Conservation (phyloP, 441 rosid species). For the Aquilaria agallochum region DNA sequence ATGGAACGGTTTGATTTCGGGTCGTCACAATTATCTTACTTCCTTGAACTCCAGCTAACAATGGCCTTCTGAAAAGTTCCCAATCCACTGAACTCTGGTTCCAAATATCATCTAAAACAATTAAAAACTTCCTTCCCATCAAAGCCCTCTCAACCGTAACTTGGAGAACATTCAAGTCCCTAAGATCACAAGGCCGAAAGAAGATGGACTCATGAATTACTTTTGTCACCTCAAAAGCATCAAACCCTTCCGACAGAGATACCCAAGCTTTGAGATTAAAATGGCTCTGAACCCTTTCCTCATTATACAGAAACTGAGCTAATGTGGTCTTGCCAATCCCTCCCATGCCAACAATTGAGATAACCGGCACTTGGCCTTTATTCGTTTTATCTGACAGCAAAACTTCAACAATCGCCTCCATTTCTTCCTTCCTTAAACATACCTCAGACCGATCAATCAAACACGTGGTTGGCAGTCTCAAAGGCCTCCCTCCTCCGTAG, state of each 20-base stretch:
- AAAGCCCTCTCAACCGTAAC: neutral
- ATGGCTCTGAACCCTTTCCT: neutral
- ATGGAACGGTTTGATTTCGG: slow-evolving; percentile 11
- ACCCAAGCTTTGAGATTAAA: slow-evolving; percentile 3
- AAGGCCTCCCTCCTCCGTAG: neutral
- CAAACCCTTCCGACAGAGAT: neutral
- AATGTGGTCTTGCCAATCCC: neutral
- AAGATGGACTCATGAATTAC: neutral
- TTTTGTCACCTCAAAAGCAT: neutral
- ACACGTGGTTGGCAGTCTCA: neutral
- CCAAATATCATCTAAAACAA: slow-evolving; percentile 22
- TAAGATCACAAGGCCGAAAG: neutral
- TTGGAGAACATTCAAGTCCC: slow-evolving; percentile 14
- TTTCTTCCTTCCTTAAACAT: neutral
- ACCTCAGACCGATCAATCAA: neutral
- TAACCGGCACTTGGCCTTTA: neutral
- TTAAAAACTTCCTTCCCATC: slow-evolving; percentile 8
- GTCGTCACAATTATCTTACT: slow-evolving; percentile 30
- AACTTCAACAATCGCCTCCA: neutral
- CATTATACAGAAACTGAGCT: slow-evolving; percentile 1
- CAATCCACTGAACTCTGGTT: slow-evolving; percentile 1
- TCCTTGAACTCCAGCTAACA: slow-evolving; percentile 1
- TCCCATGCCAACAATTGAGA: slow-evolving; percentile 2
- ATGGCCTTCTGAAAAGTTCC: slow-evolving; percentile 4
- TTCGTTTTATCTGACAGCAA: neutral